Evolutionary conservation across 2,329 filamentous ascomycete genomes (phyloP), one percentile per base, ranked within the genome.

Genomic region (Talaromyces sp.): DNA sequence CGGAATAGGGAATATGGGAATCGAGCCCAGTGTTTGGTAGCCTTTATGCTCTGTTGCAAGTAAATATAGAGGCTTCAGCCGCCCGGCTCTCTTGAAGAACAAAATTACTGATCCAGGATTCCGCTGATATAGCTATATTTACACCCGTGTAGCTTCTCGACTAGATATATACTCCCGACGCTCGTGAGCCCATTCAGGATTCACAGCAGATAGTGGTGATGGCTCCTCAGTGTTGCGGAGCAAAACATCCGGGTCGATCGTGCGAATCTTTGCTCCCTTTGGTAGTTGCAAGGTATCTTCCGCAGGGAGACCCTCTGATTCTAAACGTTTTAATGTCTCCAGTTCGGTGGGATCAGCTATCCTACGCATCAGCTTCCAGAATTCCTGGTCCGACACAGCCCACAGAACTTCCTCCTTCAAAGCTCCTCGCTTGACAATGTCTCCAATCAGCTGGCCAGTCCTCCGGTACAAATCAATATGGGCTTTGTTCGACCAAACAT

Each of bases 401-500:
- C 75, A 77, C 12, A 78, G 63, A 31, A 69, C 65, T 25, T 70
- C 67, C 50, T 76, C 75, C 5, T 67, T 60, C 14, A 77, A 60
- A 23, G 12, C 39, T 9, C 69, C 70, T 14, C 50, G 52, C 11
- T 62, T 35, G 1, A 75, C 65, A 4, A 71, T 31, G 3, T 71
- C 67, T 1, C 69, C 66, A 50, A 79, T 79, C 21, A 78, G 60
- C 33, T 66, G 65, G 7, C 75, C 76, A 2, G 73, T 73, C 28
- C 72, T 66, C 31, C 65, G 64, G 62, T 72, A 77, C 61, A 79
- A 68, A 52, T 76, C 68, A 11, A 73, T 67, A 61, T 78, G 72
- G 8, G 73, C 70, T n/a, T 68, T 69, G 63, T 72, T 76, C 12
- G 73, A 76, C 76, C 75, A 78, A 37, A 78, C 71, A 40, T 75